phyloP scores from a whole-genome alignment of 768 basidiomycete genomes.

The Boletus rubropictus region DNA sequence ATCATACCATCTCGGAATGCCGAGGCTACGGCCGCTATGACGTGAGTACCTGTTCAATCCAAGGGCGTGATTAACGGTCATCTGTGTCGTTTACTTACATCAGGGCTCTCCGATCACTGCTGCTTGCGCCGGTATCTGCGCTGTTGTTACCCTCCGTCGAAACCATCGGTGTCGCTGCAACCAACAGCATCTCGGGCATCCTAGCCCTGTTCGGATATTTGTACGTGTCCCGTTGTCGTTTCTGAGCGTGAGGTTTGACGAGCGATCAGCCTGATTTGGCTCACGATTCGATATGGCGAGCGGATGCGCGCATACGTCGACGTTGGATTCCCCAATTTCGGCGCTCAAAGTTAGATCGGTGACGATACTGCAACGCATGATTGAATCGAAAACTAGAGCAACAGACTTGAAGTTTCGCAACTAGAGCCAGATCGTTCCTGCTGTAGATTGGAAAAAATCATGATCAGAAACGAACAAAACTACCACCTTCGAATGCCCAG shows the following conservation, averaged over 20 bases:
- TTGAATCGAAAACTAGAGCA: background rate
- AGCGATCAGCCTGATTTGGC: constrained; percentile 41
- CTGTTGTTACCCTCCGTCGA: constrained; percentile 41
- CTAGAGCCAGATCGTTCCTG: background rate
- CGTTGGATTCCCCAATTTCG: constrained; percentile 43
- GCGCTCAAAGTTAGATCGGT: background rate
- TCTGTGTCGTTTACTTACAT: background rate
- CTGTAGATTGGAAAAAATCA: too few species aligned
- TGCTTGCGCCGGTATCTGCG: constrained; percentile 12
- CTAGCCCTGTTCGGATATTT: constrained; percentile 46
- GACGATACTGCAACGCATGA: background rate
- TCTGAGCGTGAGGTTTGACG: background rate
- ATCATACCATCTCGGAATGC: constrained; percentile 56
- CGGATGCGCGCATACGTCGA: constrained; percentile 53
- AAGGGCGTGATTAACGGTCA: background rate
- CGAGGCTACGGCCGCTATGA: constrained; percentile 53
- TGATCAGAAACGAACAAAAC: background rate
- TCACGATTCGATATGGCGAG: constrained; percentile 51
- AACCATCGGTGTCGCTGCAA: constrained; percentile 43
- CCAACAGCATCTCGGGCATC: constrained; percentile 43
- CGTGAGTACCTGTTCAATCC: constrained; percentile 34
- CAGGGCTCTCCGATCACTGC: constrained; percentile 22
- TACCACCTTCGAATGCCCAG: background rate
- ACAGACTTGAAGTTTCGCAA: background rate
- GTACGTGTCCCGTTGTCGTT: constrained; percentile 34